Conservation (phyloP, 495 filamentous ascomycete genomes). For the Daldinia grandis region DNA sequence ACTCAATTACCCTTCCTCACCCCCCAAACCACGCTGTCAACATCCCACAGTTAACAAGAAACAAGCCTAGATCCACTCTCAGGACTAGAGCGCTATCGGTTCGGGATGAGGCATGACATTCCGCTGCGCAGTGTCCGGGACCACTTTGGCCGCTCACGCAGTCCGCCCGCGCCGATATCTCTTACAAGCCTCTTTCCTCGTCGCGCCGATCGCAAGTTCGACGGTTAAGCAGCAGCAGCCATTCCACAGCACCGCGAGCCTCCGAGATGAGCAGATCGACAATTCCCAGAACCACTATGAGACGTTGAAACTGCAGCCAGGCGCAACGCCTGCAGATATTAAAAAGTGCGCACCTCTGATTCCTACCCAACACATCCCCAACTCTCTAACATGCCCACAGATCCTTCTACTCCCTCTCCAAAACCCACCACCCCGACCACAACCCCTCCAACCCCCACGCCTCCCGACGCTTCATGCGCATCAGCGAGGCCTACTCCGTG, state of each 20-base stretch:
- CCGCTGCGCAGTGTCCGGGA: slow-evolving; percentile 23
- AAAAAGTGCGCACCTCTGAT: slow-evolving; percentile 69
- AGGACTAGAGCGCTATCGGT: slow-evolving; percentile 13
- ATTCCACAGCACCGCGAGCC: slow-evolving; percentile 27
- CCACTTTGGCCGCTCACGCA: slow-evolving; percentile 20
- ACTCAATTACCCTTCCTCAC: neutral
- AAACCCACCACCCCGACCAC: slow-evolving; percentile 91
- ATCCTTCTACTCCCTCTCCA: slow-evolving; percentile 92
- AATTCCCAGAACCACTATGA: slow-evolving; percentile 74
- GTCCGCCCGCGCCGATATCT: slow-evolving; percentile 28
- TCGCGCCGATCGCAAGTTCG: neutral
- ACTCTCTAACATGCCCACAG: slow-evolving; percentile 48
- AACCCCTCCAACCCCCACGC: slow-evolving; percentile 80
- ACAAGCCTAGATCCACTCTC: neutral
- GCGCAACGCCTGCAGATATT: slow-evolving; percentile 77
- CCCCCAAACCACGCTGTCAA: neutral
- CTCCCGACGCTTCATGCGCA: slow-evolving; percentile 78
- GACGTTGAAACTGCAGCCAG: slow-evolving; percentile 73
- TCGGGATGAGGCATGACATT: slow-evolving; percentile 42
- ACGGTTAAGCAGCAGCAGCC: neutral
- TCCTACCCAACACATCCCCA: slow-evolving; percentile 14
- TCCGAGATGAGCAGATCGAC: slow-evolving; percentile 44
- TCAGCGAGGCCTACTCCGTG: slow-evolving; percentile 85
- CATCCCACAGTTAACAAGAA: neutral
- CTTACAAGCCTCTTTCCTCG: slow-evolving; percentile 6